Conservation (phyloP, 768 basidiomycete genomes). For the Lentinula detonsa region DNA sequence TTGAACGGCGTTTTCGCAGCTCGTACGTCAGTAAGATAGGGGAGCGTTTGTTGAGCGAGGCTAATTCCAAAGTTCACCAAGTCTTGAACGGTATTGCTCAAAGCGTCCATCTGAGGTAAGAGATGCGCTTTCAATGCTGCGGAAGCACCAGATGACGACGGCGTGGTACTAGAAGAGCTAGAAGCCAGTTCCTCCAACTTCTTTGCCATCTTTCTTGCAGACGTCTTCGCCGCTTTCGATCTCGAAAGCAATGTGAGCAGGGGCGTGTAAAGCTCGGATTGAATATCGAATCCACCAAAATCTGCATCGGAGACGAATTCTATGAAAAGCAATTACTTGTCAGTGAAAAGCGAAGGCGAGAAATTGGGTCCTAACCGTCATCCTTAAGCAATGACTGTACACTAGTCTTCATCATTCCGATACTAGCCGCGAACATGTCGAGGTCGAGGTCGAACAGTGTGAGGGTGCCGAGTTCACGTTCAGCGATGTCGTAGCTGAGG, state of each 20-base stretch:
- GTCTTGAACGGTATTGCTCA: conserved; percentile 71
- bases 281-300: conserved; percentile 67
- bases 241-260: conserved; percentile 78
- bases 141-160: background rate
- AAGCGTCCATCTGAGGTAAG: conserved; percentile 62
- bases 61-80: conserved; percentile 92
- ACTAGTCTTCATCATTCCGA: conserved; percentile 85
- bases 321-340: background rate
- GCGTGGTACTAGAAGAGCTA: conserved; percentile 32
- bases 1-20: conserved; percentile 74
- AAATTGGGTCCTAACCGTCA: conserved; percentile 46
- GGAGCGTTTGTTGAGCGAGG: conserved; percentile 84
- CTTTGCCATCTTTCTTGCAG: conserved; percentile 88
- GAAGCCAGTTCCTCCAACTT: conserved; percentile 76
- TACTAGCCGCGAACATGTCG: conserved; percentile 89
- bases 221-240: conserved; percentile 71
- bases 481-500: conserved; percentile 76
- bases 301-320: conserved; percentile 57
- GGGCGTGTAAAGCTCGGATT: conserved; percentile 74
- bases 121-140: conserved; percentile 64
- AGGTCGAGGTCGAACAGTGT: conserved; percentile 84
- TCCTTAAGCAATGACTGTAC: conserved; percentile 70
- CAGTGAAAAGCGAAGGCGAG: background rate
- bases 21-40: conserved; percentile 79
- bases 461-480: conserved; percentile 82